Evolutionary conservation across 192 early-diverging fungal genomes (phyloP).

Genomic region (Lobosporangium transversale): DNA sequence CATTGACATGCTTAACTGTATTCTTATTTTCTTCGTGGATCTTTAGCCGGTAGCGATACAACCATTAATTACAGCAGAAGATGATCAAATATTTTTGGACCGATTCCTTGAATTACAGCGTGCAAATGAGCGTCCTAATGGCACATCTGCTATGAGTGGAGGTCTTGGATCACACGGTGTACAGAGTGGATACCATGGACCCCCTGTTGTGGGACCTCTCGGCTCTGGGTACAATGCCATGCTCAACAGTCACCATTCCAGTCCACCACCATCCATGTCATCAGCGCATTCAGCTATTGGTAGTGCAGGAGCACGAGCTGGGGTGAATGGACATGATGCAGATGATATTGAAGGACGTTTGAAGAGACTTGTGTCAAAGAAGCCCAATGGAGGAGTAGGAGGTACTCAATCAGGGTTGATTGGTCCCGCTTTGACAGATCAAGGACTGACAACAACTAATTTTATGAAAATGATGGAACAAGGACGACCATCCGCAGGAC

Average conservation of each 20-base stretch:
- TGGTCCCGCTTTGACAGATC: conserved; percentile 29
- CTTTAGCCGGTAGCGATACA: conserved; percentile 70
- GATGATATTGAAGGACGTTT: conserved; percentile 32
- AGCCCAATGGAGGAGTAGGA: conserved; percentile 18
- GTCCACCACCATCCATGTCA: conserved; percentile 32
- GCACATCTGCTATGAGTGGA: conserved; percentile 30
- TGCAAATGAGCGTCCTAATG: conserved; percentile 61
- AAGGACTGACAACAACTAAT: conserved; percentile 11
- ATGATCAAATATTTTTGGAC: conserved; percentile 90
- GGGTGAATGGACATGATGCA: conserved; percentile 23
- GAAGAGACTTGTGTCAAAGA: conserved; percentile 29
- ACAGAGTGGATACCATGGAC: conserved; percentile 42
- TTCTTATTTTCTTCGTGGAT: no score
- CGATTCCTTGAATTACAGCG: conserved; percentile 77
- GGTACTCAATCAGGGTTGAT: conserved; percentile 16
- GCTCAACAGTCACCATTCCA: conserved; percentile 49
- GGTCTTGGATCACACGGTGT: conserved; percentile 15
- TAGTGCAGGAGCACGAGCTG: conserved; percentile 3
- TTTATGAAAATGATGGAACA: conserved; percentile 30
- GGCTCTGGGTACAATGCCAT: conserved; percentile 50
- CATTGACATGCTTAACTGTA: no score
- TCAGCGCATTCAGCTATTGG: conserved; percentile 4
- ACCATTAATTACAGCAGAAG: conserved; percentile 77
- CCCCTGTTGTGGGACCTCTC: conserved; percentile 64
- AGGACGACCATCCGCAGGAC: conserved; percentile 10